Base-by-base conservation (phyloP, 2,329 filamentous ascomycete species). In the Zymoseptoria ardabiliae region DNA sequence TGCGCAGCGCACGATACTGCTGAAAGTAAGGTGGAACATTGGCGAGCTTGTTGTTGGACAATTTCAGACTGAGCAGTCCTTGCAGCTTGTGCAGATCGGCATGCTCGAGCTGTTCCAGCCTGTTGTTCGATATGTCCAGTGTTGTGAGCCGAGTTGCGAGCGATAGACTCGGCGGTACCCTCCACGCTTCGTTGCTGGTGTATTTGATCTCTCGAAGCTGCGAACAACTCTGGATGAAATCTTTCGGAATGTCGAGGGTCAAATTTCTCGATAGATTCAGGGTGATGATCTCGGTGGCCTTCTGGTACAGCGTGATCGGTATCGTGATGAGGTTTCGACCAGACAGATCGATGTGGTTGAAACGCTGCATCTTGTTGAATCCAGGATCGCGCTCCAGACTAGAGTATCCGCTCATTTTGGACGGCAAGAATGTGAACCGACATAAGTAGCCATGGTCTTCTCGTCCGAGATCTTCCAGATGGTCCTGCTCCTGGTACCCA, bases 391-490 rank as follows among this genome's bases (percentile, higher is more conserved):
- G 81, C 65, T 92, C 88, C 22, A 89, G 79, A 61, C 82, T 85
- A 50, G 87, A 78, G 64, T 78, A 92, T 54, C 92, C 91, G 72
- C 86, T 92, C 73, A 96, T 88, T 69, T 93, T 90, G 20, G 89
- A 88, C 17, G 93, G 92, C 60, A 97, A 79, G 74, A 99, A 99
- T 61, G 94, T 91, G 76, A 99, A 97, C 5, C 94, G 89, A 71
- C 92, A 96, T 11, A 99, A 82, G 68, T 97, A 99, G 72, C 92
- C 95, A 74, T 97, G 96, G 77, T 99, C 94, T 74, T 99, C 94
- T 59, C 94, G 86, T 25, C 94, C 94, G 56, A 99, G 85, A 63
- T 97, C 94, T 72, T 97, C 93, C 52, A 99, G 85, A 48, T 85
- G 86, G 73, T 99, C 94, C 58, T 85, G 85, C 30, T 91, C 86